phyloP scores from a whole-genome alignment of 2,329 filamentous ascomycete species.

The Sphaerulina musiva region DNA sequence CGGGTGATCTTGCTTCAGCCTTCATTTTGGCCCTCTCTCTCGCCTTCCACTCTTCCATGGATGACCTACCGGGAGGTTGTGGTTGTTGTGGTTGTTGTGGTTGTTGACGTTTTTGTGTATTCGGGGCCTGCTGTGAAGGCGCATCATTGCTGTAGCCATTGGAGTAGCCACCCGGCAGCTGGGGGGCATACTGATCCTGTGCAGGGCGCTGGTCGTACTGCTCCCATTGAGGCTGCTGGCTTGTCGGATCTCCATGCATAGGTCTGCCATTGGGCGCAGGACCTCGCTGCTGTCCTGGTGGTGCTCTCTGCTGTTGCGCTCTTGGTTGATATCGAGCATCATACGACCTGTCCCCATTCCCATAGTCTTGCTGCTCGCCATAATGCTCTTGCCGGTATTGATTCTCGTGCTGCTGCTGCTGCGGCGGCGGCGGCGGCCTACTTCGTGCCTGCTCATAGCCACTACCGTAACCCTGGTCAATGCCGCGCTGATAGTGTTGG shows the following conservation, averaged over 20 bases:
- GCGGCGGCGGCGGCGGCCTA: neutral
- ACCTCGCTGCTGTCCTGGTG: neutral
- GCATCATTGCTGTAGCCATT: neutral
- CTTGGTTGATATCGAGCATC: constrained; percentile 27
- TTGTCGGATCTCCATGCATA: constrained; percentile 6
- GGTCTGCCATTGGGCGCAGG: constrained; percentile 3
- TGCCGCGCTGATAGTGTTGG: constrained; percentile 9
- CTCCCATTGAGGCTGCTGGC: constrained; percentile 4
- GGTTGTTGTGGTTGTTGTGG: neutral
- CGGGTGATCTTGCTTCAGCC: constrained; percentile 25
- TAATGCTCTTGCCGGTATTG: constrained; percentile 13
- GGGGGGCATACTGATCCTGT: constrained; percentile 1
- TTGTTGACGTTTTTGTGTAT: neutral
- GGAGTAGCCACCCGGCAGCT: neutral
- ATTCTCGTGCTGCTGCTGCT: constrained; percentile 2
- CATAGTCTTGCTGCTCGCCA: constrained; percentile 11
- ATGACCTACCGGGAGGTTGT: constrained; percentile 18
- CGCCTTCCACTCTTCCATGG: constrained; percentile 34
- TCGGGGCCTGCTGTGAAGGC: constrained; percentile 1
- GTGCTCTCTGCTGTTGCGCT: constrained; percentile 15
- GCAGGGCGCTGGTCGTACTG: constrained; percentile 3
- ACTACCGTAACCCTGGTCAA: constrained; percentile 11
- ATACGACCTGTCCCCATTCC: constrained; percentile 19
- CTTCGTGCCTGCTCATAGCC: constrained; percentile 13
- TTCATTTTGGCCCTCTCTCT: constrained; percentile 30